Base-by-base conservation (phyloP, 176 grass and related monocot species). In the Canna indica region DNA sequence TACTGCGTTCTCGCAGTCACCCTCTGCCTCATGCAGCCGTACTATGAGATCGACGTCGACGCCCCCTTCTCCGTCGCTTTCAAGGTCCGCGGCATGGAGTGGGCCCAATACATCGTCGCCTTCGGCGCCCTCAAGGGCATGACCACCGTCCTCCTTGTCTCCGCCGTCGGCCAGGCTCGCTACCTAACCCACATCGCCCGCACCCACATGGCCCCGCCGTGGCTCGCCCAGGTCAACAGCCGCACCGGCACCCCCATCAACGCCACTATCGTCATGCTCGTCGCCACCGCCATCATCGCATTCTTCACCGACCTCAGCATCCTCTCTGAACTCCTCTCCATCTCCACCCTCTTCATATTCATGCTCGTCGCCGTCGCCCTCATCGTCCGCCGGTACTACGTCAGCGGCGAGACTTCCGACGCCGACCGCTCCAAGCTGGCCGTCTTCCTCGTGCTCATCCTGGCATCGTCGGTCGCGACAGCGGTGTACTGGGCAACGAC, bases 41-140 rank as follows among this genome's bases (percentile, higher is more conserved):
- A 88, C 76, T 0, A 0, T 0, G 9, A 70, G 0, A 86, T 96
- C 60, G 76, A 91, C 39, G 0, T 50, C 0, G 70, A 96, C 75
- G 85, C 91, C 42, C 73, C 91, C 0, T 96, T 96, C 81, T 47
- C 73, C 15, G 75, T 91, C 20, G 91, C 91, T 0, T 96, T 96
- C 79, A 27, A 76, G 25, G 78, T 59, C 0, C 62, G 14, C 2
- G 88, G 88, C 53, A 88, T 91, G 83, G 73, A 82, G 26, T 96
- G 91, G 88, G 91, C 91, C 22, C 85, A 82, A 56, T 96, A 96
- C 81, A 64, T 96, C 48, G 88, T 96, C 2, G 91, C 88, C 1
- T 87, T 90, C 36, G 86, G 81, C 53, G 75, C 85, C 4, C 83
- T 81, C 71, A 82, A 80, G 66, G 81, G 81, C 17, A 95, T 90